Percentiles rank a stretch among this genome's conserved stretches.
These are phyloP conservation scores for Diaporthe eres DNA, from an alignment of 2,329 filamentous ascomycete species.

Conservation along the genomic window DNA sequence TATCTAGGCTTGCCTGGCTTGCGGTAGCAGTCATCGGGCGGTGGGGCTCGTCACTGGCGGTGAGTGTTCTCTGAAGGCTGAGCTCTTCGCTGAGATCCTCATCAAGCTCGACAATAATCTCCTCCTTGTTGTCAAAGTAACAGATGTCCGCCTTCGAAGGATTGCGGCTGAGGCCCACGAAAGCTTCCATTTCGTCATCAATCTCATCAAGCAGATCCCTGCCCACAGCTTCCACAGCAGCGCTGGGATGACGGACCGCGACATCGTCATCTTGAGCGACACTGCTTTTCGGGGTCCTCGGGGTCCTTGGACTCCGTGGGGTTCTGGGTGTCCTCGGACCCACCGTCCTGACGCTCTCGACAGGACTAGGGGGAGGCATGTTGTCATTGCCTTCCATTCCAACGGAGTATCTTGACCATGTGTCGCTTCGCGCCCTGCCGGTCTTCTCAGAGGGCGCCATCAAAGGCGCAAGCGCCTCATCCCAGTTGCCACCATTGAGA, in stretches of 20 bases:
- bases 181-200: conserved; percentile 53
- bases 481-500: conserved; percentile 79
- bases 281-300: conserved; percentile 46
- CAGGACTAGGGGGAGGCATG: conserved; percentile 47
- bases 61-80: conserved; percentile 25
- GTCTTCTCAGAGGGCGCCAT: conserved; percentile 58
- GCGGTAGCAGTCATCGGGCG: conserved; percentile 1
- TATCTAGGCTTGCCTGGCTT: conserved; percentile 29
- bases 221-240: conserved; percentile 68
- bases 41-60: conserved; percentile 23
- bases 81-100: conserved; percentile 36
- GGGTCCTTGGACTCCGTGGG: conserved; percentile 43
- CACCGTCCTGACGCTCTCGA: conserved; percentile 46
- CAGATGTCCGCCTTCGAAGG: conserved; percentile 30
- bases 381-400: conserved; percentile 42
- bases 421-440: conserved; percentile 53
- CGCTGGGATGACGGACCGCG: conserved; percentile 46
- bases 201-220: conserved; percentile 62
- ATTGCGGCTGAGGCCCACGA: conserved; percentile 35
- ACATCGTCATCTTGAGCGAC: conserved; percentile 41
- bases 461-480: conserved; percentile 83
- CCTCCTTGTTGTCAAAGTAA: conserved; percentile 31
- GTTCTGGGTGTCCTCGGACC: conserved; percentile 19
- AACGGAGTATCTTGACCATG: conserved; percentile 60
- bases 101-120: conserved; percentile 33